A percentile compares a stretch with the other conserved stretches of the same genome.
Evolutionary conservation across 139 green algal species (phyloP).

Genomic region (Limnomonas spitsbergensis): DNA sequence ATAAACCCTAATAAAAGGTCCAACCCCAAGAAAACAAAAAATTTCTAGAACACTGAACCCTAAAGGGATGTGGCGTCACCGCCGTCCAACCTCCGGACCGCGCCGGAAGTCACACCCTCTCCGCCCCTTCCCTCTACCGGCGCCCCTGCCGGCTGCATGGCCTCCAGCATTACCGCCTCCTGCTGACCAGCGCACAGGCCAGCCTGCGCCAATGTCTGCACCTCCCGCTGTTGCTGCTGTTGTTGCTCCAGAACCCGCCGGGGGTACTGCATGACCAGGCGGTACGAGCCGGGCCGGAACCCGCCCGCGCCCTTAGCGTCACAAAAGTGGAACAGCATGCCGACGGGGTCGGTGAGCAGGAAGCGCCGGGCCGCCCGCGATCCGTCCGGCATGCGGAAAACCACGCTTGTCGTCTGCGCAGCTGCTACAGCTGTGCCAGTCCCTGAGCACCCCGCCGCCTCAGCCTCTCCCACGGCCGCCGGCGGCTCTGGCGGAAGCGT

Average conservation of each 20-base stretch:
- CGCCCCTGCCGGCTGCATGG: too few relatives aligned
- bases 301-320: constrained; percentile 27
- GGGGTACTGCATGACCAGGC: constrained; percentile 67
- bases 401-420: constrained; percentile 1
- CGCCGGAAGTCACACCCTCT: too few relatives aligned
- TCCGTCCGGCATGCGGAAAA: constrained; percentile 73
- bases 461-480: neutral
- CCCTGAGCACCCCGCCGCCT: too few relatives aligned
- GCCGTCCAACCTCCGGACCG: too few relatives aligned
- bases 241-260: constrained; percentile 43
- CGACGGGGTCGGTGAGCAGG: constrained; percentile 24
- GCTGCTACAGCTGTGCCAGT: too few relatives aligned
- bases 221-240: neutral
- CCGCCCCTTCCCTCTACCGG: too few relatives aligned
- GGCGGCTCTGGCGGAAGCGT: constrained; percentile 49
- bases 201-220: constrained; percentile 27
- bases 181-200: constrained; percentile 30
- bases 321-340: constrained; percentile 64
- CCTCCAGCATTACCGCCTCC: constrained; percentile 38
- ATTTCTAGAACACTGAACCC: too few relatives aligned
- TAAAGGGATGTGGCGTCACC: too few relatives aligned
- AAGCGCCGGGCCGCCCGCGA: constrained; percentile 53
- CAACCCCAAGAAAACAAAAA: too few relatives aligned
- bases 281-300: constrained; percentile 43
- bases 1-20: too few relatives aligned